Base-by-base conservation (phyloP, 140 eudicot genomes). In the Oenanthe javanica region DNA sequence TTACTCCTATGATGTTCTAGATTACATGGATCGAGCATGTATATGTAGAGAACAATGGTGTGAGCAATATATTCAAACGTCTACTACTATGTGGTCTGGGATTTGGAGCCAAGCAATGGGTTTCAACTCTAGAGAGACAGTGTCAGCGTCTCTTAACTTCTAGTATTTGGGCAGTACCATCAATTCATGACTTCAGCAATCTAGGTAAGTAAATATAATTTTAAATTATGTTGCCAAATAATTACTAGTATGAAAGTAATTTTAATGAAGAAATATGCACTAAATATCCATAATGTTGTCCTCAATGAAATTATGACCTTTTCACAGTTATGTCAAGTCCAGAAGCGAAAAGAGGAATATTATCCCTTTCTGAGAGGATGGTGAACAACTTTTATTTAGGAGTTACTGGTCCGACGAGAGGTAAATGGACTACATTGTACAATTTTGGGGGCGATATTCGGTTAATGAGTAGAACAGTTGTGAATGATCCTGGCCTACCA, bases 321-420 rank as follows among this genome's bases (percentile, higher is more conserved):
- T 38, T 70, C 19, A 36, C 25, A 90, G 96, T 90, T 38, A 86
- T 87, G 57, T 82, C 89, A 42, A 87, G 71, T 54, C 86, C 84
- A 69, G 96, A 90, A 72, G 91, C 93, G 25, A 79, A 91, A 67
- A 88, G 85, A 79, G 84, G 92, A 57, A 85, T 88, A 88, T 46
- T 88, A 82, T 86, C 88, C 75, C 77, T 90, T 21, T 84, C 91
- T 0, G 96, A 88, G 83, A 88, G 96, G 59, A 88, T 90, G 93
- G 87, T 84, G 66, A 83, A 88, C 81, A 86, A 89, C 79, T 90
- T 86, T 66, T 85, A 87, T 81, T 77, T 81, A 9, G 96, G 96
- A 12, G 88, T 90, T 66, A 88, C 90, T 7, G 89, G 89, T 42
- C 87, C 96, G 4, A 88, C 87, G 3, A 85, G 87, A 11, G 86